Conservation (phyloP, 1,284 basidiomycete species). For the Microbotryum lychnidis-dioicae region DNA sequence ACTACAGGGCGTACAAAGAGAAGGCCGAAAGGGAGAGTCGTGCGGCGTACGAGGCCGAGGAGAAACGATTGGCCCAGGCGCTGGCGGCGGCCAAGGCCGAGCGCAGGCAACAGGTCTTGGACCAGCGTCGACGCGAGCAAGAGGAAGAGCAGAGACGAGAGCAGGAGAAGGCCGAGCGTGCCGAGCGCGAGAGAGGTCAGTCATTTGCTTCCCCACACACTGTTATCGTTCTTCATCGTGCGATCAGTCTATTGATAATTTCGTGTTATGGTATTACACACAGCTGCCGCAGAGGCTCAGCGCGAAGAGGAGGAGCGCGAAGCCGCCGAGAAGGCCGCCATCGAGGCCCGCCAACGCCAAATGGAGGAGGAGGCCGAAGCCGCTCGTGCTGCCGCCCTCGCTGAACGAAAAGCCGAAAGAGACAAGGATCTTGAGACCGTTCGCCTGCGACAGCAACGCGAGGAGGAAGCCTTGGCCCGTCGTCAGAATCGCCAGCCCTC, state of each 20-base stretch:
- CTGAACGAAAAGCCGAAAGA: slow-evolving; percentile 46
- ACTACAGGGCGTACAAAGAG: slow-evolving; percentile 57
- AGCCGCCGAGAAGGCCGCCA: slow-evolving; percentile 53
- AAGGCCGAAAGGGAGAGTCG: slow-evolving; percentile 81
- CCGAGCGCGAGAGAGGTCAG: slow-evolving; percentile 21
- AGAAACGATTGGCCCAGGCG: slow-evolving; percentile 14
- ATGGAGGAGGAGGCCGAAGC: slow-evolving; percentile 48
- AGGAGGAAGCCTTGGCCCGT: slow-evolving; percentile 58
- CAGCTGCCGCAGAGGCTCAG: slow-evolving; percentile 16
- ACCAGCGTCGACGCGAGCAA: slow-evolving; percentile 33
- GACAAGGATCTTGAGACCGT: slow-evolving; percentile 59
- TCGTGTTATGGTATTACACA: too few species aligned
- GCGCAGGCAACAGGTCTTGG: slow-evolving; percentile 41
- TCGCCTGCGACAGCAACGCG: slow-evolving; percentile 56
- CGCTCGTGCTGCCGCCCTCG: slow-evolving; percentile 54
- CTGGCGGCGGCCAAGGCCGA: slow-evolving; percentile 31
- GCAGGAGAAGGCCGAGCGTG: slow-evolving; percentile 7
- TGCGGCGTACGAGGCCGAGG: slow-evolving; percentile 52
- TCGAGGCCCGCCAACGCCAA: slow-evolving; percentile 48
- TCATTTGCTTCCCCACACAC: background rate
- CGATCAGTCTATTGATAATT: too few species aligned
- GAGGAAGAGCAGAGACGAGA: slow-evolving; percentile 6
- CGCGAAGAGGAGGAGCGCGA: slow-evolving; percentile 43
- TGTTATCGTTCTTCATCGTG: background rate
- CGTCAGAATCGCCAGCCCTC: slow-evolving; percentile 8